Conservation (phyloP, 495 filamentous ascomycete species). For the Articulospora tetracladia region DNA sequence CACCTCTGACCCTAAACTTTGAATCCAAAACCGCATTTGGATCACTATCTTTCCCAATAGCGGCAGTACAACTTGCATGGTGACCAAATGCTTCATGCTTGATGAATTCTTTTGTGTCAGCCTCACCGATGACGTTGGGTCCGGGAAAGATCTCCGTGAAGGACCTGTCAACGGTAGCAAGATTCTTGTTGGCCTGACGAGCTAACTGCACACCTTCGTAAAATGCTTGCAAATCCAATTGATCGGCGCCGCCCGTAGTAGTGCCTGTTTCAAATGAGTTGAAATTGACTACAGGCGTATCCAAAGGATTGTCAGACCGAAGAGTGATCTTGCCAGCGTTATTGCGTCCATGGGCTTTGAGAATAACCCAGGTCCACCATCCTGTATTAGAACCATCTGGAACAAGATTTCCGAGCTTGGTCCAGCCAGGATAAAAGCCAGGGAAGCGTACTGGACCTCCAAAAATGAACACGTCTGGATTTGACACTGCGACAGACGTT, state of each 20-base stretch:
- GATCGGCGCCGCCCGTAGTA: constrained; percentile 11
- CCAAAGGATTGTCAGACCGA: constrained; percentile 47
- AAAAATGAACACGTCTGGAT: constrained; percentile 49
- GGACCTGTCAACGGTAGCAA: constrained; percentile 25
- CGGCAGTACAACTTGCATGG: constrained; percentile 53
- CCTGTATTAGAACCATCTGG: constrained; percentile 1
- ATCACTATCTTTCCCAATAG: constrained; percentile 54
- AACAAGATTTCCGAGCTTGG: constrained; percentile 14
- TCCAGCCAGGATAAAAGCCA: constrained; percentile 46
- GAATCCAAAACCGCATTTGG: constrained; percentile 54
- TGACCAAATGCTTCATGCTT: constrained; percentile 54
- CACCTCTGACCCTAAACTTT: constrained; percentile 53
- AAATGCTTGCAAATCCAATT: constrained; percentile 43
- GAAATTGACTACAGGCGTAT: constrained; percentile 50
- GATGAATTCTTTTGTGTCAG: constrained; percentile 42
- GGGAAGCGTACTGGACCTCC: constrained; percentile 50
- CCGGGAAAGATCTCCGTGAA: constrained; percentile 50
- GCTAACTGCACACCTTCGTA: constrained; percentile 42
- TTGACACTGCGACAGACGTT: constrained; percentile 31
- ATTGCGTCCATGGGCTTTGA: constrained; percentile 51
- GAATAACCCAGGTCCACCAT: constrained; percentile 42
- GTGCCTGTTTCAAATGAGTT: constrained; percentile 37
- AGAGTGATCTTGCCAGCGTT: constrained; percentile 46
- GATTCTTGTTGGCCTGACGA: constrained; percentile 34
- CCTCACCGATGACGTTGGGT: constrained; percentile 32